Conservation (phyloP, 2,329 filamentous ascomycete species). For the Cladosporium sp. region DNA sequence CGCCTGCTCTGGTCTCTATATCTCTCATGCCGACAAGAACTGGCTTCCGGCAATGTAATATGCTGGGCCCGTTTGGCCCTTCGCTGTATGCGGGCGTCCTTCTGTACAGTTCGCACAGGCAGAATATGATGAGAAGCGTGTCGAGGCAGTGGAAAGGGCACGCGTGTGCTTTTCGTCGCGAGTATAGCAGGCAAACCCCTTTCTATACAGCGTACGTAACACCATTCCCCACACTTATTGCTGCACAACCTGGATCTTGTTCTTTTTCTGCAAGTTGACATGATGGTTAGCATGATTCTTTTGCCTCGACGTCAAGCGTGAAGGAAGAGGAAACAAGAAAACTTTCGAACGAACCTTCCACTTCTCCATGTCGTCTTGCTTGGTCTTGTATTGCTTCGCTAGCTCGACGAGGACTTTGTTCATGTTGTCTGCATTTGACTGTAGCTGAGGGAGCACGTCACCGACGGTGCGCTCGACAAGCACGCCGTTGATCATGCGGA, state of each 20-base stretch:
- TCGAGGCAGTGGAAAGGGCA: neutral
- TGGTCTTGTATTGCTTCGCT: conserved; percentile 92
- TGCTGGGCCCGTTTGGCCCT: neutral
- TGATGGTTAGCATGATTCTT: neutral
- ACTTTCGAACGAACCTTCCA: conserved; percentile 77
- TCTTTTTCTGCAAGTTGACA: conserved; percentile 67
- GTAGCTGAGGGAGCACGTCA: conserved; percentile 85
- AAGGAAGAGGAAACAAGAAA: too few relatives aligned
- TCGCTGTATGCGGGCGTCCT: neutral
- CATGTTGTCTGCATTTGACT: conserved; percentile 90
- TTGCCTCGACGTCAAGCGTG: too few relatives aligned
- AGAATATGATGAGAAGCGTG: neutral
- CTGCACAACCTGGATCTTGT: conserved; percentile 84
- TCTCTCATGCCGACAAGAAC: neutral
- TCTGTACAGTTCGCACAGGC: neutral
- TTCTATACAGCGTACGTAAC: neutral
- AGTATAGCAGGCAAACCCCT: neutral
- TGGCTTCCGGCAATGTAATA: neutral
- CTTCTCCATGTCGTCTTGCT: conserved; percentile 92
- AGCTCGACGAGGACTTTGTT: conserved; percentile 93
- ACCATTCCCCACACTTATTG: conserved; percentile 43
- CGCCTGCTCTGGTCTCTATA: neutral
- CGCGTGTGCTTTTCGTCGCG: neutral
- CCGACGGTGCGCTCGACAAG: conserved; percentile 90
- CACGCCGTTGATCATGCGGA: conserved; percentile 97